A percentile compares a stretch with the other conserved stretches of the same genome.
Conservation (phyloP, 2,329 filamentous ascomycete genomes). For the Metarhizium robertsii region DNA sequence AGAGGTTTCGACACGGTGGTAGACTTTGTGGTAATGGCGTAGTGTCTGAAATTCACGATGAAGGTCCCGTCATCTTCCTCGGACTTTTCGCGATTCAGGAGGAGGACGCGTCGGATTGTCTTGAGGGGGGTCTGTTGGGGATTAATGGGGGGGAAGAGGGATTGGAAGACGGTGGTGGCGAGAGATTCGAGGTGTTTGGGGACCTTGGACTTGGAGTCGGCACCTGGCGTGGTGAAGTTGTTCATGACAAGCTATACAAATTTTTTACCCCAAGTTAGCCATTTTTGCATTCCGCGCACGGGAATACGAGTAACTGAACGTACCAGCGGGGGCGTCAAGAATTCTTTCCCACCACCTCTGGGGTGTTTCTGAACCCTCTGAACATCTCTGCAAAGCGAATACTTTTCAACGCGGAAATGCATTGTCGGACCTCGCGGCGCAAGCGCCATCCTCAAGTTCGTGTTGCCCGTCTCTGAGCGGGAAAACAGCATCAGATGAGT, state of each 20-base stretch:
- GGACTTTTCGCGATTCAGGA: constrained; percentile 71
- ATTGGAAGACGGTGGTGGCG: constrained; percentile 90
- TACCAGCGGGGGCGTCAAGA: constrained; percentile 73
- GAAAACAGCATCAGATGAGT: constrained; percentile 92
- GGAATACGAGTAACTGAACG: constrained; percentile 9
- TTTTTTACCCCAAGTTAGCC: constrained; percentile 14
- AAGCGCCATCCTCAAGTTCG: constrained; percentile 78
- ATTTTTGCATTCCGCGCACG: neutral
- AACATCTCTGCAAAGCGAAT: constrained; percentile 88
- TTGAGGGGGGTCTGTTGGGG: constrained; percentile 82
- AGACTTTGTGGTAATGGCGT: constrained; percentile 84
- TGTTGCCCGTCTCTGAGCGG: constrained; percentile 80
- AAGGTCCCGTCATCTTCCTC: constrained; percentile 59
- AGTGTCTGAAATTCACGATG: constrained; percentile 82
- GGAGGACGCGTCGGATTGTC: constrained; percentile 83
- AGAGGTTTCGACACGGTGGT: constrained; percentile 79
- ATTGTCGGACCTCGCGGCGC: constrained; percentile 87
- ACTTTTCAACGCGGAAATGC: constrained; percentile 89
- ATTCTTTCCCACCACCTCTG: constrained; percentile 74
- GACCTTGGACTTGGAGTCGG: constrained; percentile 57
- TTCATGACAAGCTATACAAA: constrained; percentile 79
- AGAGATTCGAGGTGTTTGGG: constrained; percentile 91
- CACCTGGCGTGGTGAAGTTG: constrained; percentile 67
- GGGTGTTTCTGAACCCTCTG: constrained; percentile 75
- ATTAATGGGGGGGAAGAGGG: constrained; percentile 90